Percentiles rank a stretch among this genome's conserved stretches.
Conservation (phyloP, 2,329 filamentous ascomycete genomes). For the Ilyonectria mors-panacis region DNA sequence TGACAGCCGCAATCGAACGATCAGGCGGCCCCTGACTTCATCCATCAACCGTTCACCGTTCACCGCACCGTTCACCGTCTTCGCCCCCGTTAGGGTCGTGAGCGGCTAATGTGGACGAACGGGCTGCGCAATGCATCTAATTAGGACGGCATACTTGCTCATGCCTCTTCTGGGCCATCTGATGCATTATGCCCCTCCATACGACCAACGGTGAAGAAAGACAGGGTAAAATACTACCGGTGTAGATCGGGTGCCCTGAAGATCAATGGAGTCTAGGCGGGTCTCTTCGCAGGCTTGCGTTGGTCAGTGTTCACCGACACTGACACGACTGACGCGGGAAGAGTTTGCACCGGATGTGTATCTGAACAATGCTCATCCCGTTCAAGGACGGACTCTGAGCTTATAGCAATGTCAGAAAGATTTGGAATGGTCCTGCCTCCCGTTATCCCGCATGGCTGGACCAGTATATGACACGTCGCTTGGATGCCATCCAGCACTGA, state of each 20-base stretch:
- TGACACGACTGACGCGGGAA: not conserved
- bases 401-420: slow-evolving; percentile 20
- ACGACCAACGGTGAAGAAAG: slow-evolving; percentile 13
- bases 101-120: slow-evolving; percentile 17
- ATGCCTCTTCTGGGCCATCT: slow-evolving; percentile 6
- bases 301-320: slow-evolving; percentile 26
- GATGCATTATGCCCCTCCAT: slow-evolving; percentile 12
- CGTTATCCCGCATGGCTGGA: slow-evolving; percentile 9
- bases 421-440: slow-evolving; percentile 7
- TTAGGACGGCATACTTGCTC: slow-evolving; percentile 17
- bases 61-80: not conserved
- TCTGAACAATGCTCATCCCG: slow-evolving; percentile 7
- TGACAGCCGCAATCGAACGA: slow-evolving; percentile 32
- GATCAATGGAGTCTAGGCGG: slow-evolving; percentile 24
- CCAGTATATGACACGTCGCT: slow-evolving; percentile 23
- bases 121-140: slow-evolving; percentile 21
- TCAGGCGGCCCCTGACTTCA: slow-evolving; percentile 17
- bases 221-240: not conserved
- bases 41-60: slow-evolving; percentile 11
- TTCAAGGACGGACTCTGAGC: not conserved
- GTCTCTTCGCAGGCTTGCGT: slow-evolving; percentile 22
- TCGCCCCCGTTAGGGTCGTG: not conserved
- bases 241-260: slow-evolving; percentile 26
- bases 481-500: slow-evolving; percentile 1
- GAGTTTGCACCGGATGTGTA: slow-evolving; percentile 11